phyloP scores from a whole-genome alignment of 2,329 filamentous ascomycete genomes.

The Talaromyces atroroseus region DNA sequence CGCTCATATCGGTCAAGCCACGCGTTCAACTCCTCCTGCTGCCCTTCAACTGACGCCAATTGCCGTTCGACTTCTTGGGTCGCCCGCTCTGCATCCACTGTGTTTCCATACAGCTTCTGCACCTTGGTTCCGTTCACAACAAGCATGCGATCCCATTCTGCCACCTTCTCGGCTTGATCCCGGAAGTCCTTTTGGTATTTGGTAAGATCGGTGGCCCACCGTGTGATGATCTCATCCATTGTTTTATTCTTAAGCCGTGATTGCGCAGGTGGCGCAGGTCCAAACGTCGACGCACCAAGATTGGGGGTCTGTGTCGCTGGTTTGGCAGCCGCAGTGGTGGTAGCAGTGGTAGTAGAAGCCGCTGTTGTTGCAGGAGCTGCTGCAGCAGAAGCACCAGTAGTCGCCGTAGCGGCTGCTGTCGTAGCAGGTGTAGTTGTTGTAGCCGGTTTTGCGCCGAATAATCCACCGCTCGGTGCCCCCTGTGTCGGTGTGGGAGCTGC shows the following conservation, averaged over 20 bases:
- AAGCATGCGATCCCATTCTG: conserved; percentile 83
- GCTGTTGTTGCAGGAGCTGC: conserved; percentile 26
- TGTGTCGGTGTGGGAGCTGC: conserved; percentile 14
- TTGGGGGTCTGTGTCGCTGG: conserved; percentile 26
- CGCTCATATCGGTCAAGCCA: conserved; percentile 89
- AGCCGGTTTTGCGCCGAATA: conserved; percentile 12
- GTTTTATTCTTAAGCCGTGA: conserved; percentile 96
- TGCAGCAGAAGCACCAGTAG: conserved; percentile 26
- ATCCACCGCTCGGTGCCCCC: conserved; percentile 10
- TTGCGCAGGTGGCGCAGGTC: conserved; percentile 70
- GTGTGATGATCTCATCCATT: conserved; percentile 97
- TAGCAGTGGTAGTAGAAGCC: conserved; percentile 26
- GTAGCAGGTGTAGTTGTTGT: conserved; percentile 22
- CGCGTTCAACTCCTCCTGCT: conserved; percentile 81
- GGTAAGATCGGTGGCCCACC: conserved; percentile 90
- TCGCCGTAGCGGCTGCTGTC: conserved; percentile 24
- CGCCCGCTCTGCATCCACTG: conserved; percentile 87
- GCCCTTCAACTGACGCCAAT: conserved; percentile 79
- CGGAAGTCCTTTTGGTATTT: conserved; percentile 98
- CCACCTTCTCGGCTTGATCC: conserved; percentile 78
- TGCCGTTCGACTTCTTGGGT: conserved; percentile 93
- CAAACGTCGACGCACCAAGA: conserved; percentile 69
- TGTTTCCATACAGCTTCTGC: conserved; percentile 83
- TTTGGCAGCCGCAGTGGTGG: conserved; percentile 25
- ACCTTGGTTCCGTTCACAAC: conserved; percentile 96